Evolutionary conservation across 2,329 filamentous ascomycete genomes (phyloP).

Genomic region (Biscogniauxia marginata): DNA sequence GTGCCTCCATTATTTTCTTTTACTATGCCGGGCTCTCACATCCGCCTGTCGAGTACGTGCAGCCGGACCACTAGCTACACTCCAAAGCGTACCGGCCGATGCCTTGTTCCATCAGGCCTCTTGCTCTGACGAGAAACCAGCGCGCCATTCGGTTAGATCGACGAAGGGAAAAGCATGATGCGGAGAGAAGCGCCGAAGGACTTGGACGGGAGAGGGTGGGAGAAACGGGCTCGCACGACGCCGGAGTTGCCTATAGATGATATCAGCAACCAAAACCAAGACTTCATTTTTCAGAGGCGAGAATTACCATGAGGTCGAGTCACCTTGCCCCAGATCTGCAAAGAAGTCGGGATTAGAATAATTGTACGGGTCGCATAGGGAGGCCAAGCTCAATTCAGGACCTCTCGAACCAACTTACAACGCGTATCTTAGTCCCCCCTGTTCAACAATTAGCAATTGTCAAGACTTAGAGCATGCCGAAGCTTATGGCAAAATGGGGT

Average conservation of each 20-base stretch:
- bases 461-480: too few species aligned
- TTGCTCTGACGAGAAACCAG: not conserved
- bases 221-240: constrained; percentile 16
- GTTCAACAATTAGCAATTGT: not conserved
- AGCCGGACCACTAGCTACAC: not conserved
- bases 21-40: not conserved
- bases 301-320: constrained; percentile 14
- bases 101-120: not conserved
- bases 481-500: not conserved
- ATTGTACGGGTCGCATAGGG: not conserved
- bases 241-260: constrained; percentile 13
- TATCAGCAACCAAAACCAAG: not conserved
- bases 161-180: constrained; percentile 14
- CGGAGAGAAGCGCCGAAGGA: constrained; percentile 17
- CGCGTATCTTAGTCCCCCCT: constrained; percentile 15
- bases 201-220: constrained; percentile 15
- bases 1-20: not conserved
- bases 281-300: not conserved
- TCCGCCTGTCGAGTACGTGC: not conserved
- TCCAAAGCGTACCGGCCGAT: not conserved
- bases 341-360: not conserved
- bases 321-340: constrained; percentile 18
- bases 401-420: constrained; percentile 7
- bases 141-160: constrained; percentile 5
- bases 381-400: not conserved